phyloP scores from a whole-genome alignment of 495 filamentous ascomycete species.

The Aspergillus mulundensis region DNA sequence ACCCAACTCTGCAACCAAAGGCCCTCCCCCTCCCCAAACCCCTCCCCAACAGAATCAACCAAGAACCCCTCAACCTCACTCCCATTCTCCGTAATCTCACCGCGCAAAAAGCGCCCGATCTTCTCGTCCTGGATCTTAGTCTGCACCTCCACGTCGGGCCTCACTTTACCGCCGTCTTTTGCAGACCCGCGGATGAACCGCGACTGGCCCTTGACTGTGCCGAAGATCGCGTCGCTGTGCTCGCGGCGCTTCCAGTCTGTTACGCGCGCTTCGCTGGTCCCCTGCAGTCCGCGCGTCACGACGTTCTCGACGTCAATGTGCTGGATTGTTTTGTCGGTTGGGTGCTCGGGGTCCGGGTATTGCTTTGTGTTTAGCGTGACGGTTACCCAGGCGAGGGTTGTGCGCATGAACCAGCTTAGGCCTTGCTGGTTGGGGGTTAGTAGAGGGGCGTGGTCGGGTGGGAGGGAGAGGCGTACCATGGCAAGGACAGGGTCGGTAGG shows the following conservation, averaged over 20 bases:
- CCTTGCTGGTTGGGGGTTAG: conserved; percentile 56
- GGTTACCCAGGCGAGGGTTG: conserved; percentile 65
- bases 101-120: conserved; percentile 43
- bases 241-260: conserved; percentile 67
- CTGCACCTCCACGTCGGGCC: conserved; percentile 30
- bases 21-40: conserved; percentile 37
- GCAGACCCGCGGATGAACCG: conserved; percentile 44
- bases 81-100: conserved; percentile 37
- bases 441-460: conserved; percentile 9
- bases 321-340: conserved; percentile 39
- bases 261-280: conserved; percentile 65
- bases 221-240: conserved; percentile 81
- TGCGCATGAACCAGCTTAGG: conserved; percentile 78
- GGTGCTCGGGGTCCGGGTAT: conserved; percentile 57
- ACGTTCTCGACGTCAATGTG: conserved; percentile 83
- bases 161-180: conserved; percentile 33
- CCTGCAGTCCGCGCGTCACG: conserved; percentile 69
- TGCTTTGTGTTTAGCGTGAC: conserved; percentile 67
- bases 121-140: conserved; percentile 37
- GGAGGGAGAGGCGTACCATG: conserved; percentile 41
- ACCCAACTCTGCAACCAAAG: conserved; percentile 46
- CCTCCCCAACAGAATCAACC: conserved; percentile 33
- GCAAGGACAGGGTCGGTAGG: conserved; percentile 65
- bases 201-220: conserved; percentile 58
- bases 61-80: conserved; percentile 32